Percentiles rank a stretch among this genome's conserved stretches.
Evolutionary conservation across 768 basidiomycete species (phyloP).

Genomic region (Lactarius sanguifluus): DNA sequence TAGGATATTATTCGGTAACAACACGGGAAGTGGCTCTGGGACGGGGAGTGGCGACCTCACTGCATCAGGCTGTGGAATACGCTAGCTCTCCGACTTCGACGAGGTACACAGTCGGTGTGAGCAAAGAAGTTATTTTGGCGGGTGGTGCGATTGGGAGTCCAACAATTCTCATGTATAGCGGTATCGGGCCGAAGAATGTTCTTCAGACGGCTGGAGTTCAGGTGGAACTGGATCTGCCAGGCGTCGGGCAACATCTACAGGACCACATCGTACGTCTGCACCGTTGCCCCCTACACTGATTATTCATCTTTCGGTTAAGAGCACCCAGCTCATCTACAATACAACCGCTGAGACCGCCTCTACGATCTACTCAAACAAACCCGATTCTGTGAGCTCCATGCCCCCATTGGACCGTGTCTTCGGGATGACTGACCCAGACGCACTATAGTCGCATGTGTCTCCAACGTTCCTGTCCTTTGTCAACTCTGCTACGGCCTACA

Average conservation of each 20-base stretch:
- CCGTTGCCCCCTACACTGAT: not conserved
- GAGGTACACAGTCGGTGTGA: constrained; percentile 50
- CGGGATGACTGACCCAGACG: constrained; percentile 3
- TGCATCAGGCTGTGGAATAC: constrained; percentile 51
- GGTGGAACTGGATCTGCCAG: constrained; percentile 50
- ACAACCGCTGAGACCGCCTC: constrained; percentile 42
- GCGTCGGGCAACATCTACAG: constrained; percentile 60
- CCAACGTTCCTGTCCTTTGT: constrained; percentile 51
- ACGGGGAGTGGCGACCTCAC: constrained; percentile 40
- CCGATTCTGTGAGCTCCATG: not conserved
- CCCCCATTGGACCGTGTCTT: not conserved
- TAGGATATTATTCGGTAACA: constrained; percentile 45
- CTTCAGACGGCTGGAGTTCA: constrained; percentile 47
- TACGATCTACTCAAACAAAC: constrained; percentile 20
- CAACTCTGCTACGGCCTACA: constrained; percentile 63
- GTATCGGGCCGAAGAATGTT: constrained; percentile 57
- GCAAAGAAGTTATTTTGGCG: constrained; percentile 55
- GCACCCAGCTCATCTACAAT: constrained; percentile 41
- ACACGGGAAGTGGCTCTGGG: constrained; percentile 32
- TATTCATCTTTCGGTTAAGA: constrained; percentile 29
- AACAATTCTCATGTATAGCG: constrained; percentile 55
- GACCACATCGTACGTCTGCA: constrained; percentile 49
- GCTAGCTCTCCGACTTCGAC: constrained; percentile 38
- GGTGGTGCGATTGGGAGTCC: constrained; percentile 54
- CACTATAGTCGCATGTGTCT: constrained; percentile 27